Evolutionary conservation across 2,329 filamentous ascomycete genomes (phyloP).

Genomic region (Rhexocercosporidium sp.): DNA sequence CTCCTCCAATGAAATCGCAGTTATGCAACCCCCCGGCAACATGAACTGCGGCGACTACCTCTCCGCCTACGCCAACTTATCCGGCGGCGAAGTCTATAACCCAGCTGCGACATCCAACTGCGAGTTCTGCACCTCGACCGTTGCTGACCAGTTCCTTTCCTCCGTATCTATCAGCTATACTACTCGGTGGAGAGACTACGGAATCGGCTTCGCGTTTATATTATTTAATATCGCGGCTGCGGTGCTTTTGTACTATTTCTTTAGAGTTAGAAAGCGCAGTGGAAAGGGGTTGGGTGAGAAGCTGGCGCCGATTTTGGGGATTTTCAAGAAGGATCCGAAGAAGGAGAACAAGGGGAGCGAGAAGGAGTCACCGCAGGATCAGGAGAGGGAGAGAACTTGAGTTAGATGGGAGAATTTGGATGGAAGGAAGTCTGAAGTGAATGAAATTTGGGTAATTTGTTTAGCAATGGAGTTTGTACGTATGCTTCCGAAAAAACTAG

Average conservation of each 20-base stretch:
- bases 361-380: slow-evolving; percentile 18
- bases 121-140: slow-evolving; percentile 56
- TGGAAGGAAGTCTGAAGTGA: too few species aligned
- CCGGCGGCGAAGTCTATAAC: slow-evolving; percentile 50
- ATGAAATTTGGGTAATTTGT: too few species aligned
- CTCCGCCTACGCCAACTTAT: slow-evolving; percentile 50
- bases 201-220: slow-evolving; percentile 63
- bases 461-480: too few species aligned
- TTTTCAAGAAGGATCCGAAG: slow-evolving; percentile 21
- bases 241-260: slow-evolving; percentile 57
- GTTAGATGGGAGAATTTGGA: too few species aligned
- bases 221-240: slow-evolving; percentile 59
- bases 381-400: slow-evolving; percentile 13
- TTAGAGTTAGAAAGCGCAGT: slow-evolving; percentile 41
- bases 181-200: slow-evolving; percentile 72
- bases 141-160: slow-evolving; percentile 57
- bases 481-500: too few species aligned
- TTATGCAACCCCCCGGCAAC: slow-evolving; percentile 63
- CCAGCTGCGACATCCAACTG: slow-evolving; percentile 47
- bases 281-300: slow-evolving; percentile 18
- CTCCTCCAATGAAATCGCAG: slow-evolving; percentile 69
- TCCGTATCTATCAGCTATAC: slow-evolving; percentile 56
- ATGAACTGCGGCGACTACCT: slow-evolving; percentile 67
- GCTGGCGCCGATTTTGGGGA: slow-evolving; percentile 1
- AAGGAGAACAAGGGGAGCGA: slow-evolving; percentile 32